Evolutionary conservation across 208 protist genomes (phyloP), one percentile per base, ranked within the genome.

Genomic region (Phytomonas francai): DNA sequence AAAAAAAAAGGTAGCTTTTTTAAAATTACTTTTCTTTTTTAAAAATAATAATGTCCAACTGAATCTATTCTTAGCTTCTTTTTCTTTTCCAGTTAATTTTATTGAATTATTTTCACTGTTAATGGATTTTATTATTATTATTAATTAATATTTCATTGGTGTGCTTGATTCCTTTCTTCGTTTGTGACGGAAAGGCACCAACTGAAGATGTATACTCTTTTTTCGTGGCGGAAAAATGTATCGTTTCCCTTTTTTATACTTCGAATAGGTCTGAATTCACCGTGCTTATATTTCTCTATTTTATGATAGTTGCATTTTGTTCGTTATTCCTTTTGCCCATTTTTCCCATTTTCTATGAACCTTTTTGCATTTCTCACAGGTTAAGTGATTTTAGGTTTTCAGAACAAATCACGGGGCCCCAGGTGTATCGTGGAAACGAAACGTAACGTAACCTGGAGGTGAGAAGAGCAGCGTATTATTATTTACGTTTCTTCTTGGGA

Each of bases 51-150:
- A n/a, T n/a, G n/a, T n/a, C n/a, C n/a, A n/a, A n/a, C n/a, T n/a
- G n/a, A n/a, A n/a, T n/a, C n/a, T n/a, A n/a, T n/a, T n/a, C 1
- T 57, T 19, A 61, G 19, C 8, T 45, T 45, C 1, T 59, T 12
- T 57, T 72, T 65, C 33, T 6, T 34, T 61, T 71, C 59, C 28
- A 71, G 34, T 74, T 57, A 58, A 51, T n/a, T 5, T 7, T 51
- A 12, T 66, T 66, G 3, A 27, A 49, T 67, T 42, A 68, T 34
- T 51, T 71, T 62, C n/a, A 54, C 65, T 57, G 67, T 59, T 73
- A 65, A 33, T 70, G 28, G 28, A 66, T 59, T 39, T 67, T 6
- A 33, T 0, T 34, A 16, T 68, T 68, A 57, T 67, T 63, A 67
- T 66, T 59, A 28, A 63, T 72, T 59, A 14, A 27, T 59, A 60